Evolutionary conservation across 2,329 filamentous ascomycete genomes (phyloP), one percentile per base, ranked within the genome.

Genomic region (Colletotrichum karsti): DNA sequence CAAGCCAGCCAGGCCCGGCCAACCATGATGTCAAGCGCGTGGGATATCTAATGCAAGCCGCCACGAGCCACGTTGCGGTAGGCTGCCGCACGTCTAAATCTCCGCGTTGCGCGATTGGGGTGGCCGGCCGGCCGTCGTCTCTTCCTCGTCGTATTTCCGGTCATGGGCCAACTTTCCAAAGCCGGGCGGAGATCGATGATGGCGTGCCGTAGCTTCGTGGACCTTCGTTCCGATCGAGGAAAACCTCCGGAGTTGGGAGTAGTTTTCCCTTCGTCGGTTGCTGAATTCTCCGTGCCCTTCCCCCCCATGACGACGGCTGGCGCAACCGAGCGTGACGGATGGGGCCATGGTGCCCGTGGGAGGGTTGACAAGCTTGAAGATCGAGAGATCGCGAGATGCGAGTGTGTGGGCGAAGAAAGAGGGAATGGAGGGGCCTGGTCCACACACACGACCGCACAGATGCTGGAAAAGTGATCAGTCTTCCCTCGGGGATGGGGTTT

Each of bases 371-470:
- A 24, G 44, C 22, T 13, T 37, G 28, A 48, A 58, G 30, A 63
- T 41, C 53, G 24, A 18, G 24, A 39, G 42, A 58, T 63, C 41
- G 54, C 6, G n/a, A 39, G 28, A 51, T 42, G 33, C 33, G 41
- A 26, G 42, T 30, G 37, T 24, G 28, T 12, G 33, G 33, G 33
- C 33, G 12, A 35, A n/a, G 59, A 26, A 24, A 35, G 35, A 24
- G 7, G 15, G 33, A 30, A 20, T 18, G 12, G 26, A 20, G 22
- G 33, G 28, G 59, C 24, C 24, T 48, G 60, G 4, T 33, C 18
- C 42, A 53, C 48, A 35, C 26, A 59, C 28, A 35, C 28, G n/a
- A 33, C 28, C 35, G 55, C 55, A 60, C 44, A 42, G 61, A 59
- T 53, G 35, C 22, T 24, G 44, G 28, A 35, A 63, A 53, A 44